Evolutionary conservation across 768 basidiomycete genomes (phyloP).

Genomic region (Amanita rubescens): DNA sequence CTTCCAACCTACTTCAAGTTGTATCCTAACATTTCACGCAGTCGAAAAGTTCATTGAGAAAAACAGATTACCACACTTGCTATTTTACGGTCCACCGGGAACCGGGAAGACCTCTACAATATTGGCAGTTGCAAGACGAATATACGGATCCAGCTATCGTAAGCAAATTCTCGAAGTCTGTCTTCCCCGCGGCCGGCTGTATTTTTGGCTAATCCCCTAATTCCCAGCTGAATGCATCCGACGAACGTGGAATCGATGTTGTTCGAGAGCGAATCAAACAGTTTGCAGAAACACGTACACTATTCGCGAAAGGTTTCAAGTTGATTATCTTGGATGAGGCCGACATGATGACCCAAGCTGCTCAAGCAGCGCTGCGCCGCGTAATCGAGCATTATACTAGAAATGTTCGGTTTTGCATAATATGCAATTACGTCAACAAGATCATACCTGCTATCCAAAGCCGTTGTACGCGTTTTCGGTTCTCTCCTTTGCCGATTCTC

Average conservation of each 20-base stretch:
- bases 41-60: conserved; percentile 97
- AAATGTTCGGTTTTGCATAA: conserved; percentile 98
- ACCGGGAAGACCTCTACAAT: conserved; percentile 99
- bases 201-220: not conserved
- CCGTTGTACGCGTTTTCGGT: conserved; percentile 95
- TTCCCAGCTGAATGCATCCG: conserved; percentile 87
- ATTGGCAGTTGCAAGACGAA: conserved; percentile 87
- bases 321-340: conserved; percentile 98
- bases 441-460: conserved; percentile 98
- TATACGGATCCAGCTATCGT: conserved; percentile 80
- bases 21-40: conserved; percentile 23
- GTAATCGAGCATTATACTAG: conserved; percentile 98
- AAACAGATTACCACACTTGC: conserved; percentile 86
- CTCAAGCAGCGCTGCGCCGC: conserved; percentile 92
- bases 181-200: conserved; percentile 2
- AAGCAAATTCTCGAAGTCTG: conserved; percentile 93
- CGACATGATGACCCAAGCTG: conserved; percentile 99
- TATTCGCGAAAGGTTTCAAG: conserved; percentile 91
- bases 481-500: conserved; percentile 80
- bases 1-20: not conserved
- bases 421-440: conserved; percentile 99
- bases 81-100: conserved; percentile 97
- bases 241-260: conserved; percentile 97
- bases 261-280: conserved; percentile 99
- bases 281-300: conserved; percentile 91